A percentile compares a stretch with the other conserved stretches of the same genome.
These are phyloP conservation scores for Colletotrichum sp. DNA, from an alignment of 2,329 filamentous ascomycete species.

Conservation along the genomic window DNA sequence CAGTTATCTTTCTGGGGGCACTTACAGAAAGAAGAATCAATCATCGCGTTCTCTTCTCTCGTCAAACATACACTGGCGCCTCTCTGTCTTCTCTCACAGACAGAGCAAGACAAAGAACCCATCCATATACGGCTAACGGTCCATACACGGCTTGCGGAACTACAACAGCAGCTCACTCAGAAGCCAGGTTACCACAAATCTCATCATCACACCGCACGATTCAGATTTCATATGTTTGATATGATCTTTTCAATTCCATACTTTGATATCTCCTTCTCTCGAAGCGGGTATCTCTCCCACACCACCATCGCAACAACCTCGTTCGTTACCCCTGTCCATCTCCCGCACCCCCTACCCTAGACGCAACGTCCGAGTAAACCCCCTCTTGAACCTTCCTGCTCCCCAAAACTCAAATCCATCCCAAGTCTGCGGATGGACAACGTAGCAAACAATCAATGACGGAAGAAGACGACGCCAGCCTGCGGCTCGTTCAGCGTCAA, in stretches of 20 bases:
- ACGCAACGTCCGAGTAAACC: neutral
- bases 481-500: slow-evolving; percentile 6
- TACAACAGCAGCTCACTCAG: fast-evolving
- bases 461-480: slow-evolving; percentile 3
- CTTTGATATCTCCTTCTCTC: neutral
- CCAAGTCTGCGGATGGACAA: neutral
- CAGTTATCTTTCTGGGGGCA: no score
- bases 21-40: no score
- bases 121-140: no score
- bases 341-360: neutral
- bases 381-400: neutral
- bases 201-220: neutral
- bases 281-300: neutral
- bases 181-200: fast-evolving
- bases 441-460: neutral
- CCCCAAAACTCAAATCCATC: slow-evolving; percentile 2
- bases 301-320: neutral
- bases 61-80: fast-evolving
- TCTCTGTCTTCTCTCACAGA: neutral
- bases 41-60: neutral
- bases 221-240: fast-evolving
- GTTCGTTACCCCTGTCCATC: neutral
- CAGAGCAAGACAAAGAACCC: no score
- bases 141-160: no score
- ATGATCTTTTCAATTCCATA: neutral